Evolutionary conservation across 805 yeast genomes (phyloP), one percentile per base, ranked within the genome.

Genomic region (Zygosaccharomyces bailii): DNA sequence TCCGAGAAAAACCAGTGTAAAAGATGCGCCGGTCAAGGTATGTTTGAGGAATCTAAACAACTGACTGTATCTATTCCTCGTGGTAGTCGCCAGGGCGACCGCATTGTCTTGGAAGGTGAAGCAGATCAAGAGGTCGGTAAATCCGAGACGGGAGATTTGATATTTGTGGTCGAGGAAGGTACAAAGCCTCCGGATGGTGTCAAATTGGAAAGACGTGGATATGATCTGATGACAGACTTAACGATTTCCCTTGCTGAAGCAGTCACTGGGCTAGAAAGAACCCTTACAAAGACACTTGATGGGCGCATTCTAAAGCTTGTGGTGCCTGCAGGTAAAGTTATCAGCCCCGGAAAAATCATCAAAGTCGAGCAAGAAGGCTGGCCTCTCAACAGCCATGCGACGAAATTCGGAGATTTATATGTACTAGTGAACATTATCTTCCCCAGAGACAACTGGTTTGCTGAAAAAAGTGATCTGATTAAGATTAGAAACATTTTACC

Each of bases 371-470:
- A 76, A 33, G 96, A 88, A 62, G 97, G 97, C 4, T 87, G 91
- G 95, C 96, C 96, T 0, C 56, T 76, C 4, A 66, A 68, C 46
- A 52, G 54, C 29, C 46, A 65, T n/a, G 57, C 48, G 34, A 59
- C 47, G 9, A 57, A 53, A 48, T 68, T 68, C 34, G 96, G 96
- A 19, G 86, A 86, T 61, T 67, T 89, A 51, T 88, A 79, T 56
- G 70, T 89, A 13, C 76, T 73, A 42, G 63, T 86, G n/a, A 78
- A 77, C 16, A 79, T 90, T 42, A 87, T 81, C 54, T 89, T 90
- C 61, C 97, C 96, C 2, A 72, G 73, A 27, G 95, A 88, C 63
- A 77, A 82, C 56, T 89, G 96, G 96, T 82, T 82, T 56, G 64
- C 78, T 52, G 96, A 88, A 61, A 77, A 74, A 55, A 72, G 79